These are phyloP conservation scores for Candida ascalaphidarum DNA, from an alignment of 805 yeast species.

Conservation along the genomic window DNA sequence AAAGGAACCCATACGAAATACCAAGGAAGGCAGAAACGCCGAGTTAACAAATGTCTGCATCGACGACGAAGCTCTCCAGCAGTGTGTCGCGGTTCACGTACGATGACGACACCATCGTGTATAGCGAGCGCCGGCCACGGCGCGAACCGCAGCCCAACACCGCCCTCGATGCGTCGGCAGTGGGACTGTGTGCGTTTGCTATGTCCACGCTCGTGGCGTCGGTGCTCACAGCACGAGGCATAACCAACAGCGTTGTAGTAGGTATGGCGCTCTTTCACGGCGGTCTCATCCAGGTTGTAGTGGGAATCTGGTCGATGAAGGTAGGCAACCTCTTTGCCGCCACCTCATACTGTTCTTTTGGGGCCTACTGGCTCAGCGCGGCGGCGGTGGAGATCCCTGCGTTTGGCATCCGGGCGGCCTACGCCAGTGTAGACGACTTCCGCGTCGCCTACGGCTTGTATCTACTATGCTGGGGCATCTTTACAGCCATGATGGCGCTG, in stretches of 20 bases:
- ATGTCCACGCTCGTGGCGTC: slow-evolving; percentile 55
- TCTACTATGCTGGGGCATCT: slow-evolving; percentile 54
- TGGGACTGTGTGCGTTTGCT: slow-evolving; percentile 56
- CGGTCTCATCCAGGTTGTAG: slow-evolving; percentile 49
- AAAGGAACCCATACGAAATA: too few species aligned
- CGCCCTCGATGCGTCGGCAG: slow-evolving; percentile 61
- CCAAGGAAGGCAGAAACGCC: too few species aligned
- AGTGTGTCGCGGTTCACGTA: too few species aligned
- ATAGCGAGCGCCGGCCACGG: too few species aligned
- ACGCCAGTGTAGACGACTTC: slow-evolving; percentile 33
- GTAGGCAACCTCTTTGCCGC: slow-evolving; percentile 63
- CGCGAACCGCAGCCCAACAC: too few species aligned
- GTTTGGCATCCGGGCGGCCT: slow-evolving; percentile 11
- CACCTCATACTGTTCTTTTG: slow-evolving; percentile 48
- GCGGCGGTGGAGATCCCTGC: slow-evolving; percentile 2
- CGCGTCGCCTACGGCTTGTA: slow-evolving; percentile 51
- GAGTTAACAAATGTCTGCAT: too few species aligned
- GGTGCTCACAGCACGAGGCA: slow-evolving; percentile 43
- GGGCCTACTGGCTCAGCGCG: slow-evolving; percentile 3
- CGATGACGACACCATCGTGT: too few species aligned
- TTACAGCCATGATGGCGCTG: slow-evolving; percentile 45
- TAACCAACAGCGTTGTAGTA: slow-evolving; percentile 41
- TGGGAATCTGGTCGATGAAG: slow-evolving; percentile 62
- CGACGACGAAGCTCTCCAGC: too few species aligned
- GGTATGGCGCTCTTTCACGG: slow-evolving; percentile 57